A percentile compares a stretch with the other conserved stretches of the same genome.
Evolutionary conservation across 148 eudicot genomes (phyloP).

Genomic region (Simmondsia chinensis): DNA sequence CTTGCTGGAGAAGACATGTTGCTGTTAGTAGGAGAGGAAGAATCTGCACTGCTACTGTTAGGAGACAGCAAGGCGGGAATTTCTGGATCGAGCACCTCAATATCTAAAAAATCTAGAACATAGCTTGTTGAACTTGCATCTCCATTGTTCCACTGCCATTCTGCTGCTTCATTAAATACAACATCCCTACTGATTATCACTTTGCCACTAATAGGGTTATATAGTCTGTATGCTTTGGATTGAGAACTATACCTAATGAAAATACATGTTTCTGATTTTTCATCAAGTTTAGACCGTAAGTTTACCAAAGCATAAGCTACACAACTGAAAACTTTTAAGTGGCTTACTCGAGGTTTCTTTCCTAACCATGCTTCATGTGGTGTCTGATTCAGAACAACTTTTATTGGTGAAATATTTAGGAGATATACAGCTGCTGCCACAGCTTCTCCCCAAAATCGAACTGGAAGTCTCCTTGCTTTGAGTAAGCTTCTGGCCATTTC

Average conservation of each 20-base stretch:
- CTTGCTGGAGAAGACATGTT: too few species aligned
- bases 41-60: too few species aligned
- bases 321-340: too few species aligned
- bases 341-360: too few species aligned
- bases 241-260: conserved; percentile 2
- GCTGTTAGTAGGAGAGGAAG: too few species aligned
- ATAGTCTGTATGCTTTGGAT: conserved; percentile 5
- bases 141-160: conserved; percentile 1
- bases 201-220: conserved; percentile 1
- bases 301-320: not conserved
- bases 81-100: too few species aligned
- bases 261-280: conserved; percentile 1
- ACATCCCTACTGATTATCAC: conserved; percentile 2
- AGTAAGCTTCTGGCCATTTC: conserved; percentile 5
- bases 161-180: not conserved
- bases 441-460: not conserved
- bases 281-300: not conserved
- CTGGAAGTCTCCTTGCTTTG: not conserved
- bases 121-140: too few species aligned
- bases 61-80: too few species aligned
- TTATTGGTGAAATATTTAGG: too few species aligned
- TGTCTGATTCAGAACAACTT: not conserved
- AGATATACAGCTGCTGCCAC: not conserved
- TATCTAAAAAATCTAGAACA: too few species aligned
- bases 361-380: conserved; percentile 1